Percentiles rank a stretch among this genome's conserved stretches.
phyloP scores from a whole-genome alignment of 1,284 basidiomycete genomes.

The Ustilago trichophora region DNA sequence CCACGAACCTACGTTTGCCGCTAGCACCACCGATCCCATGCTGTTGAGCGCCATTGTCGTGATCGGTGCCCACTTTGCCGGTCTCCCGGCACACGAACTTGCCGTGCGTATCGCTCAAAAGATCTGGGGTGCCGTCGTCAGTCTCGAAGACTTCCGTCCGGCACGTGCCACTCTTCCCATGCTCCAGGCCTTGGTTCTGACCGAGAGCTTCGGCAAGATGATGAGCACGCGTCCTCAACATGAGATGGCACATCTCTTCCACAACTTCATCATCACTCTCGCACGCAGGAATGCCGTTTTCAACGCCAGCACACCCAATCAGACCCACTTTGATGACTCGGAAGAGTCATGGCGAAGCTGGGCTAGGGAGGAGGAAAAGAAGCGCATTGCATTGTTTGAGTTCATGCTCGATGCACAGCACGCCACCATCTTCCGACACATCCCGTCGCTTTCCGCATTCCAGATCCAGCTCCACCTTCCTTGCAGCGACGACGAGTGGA shows the following conservation, averaged over 20 bases:
- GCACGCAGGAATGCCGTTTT: constrained; percentile 57
- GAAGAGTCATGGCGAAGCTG: constrained; percentile 53
- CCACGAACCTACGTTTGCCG: constrained; percentile 52
- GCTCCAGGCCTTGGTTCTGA: constrained; percentile 55
- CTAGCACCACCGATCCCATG: constrained; percentile 51
- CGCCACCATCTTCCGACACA: constrained; percentile 54
- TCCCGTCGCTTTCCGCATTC: constrained; percentile 50
- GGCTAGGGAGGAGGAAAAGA: constrained; percentile 57
- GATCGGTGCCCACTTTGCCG: constrained; percentile 54
- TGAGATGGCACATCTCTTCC: constrained; percentile 59
- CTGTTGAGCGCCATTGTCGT: constrained; percentile 54
- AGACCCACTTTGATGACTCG: constrained; percentile 29
- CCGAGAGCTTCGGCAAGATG: constrained; percentile 53
- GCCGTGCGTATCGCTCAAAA: constrained; percentile 52
- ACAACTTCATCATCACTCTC: constrained; percentile 55
- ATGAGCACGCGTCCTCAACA: constrained; percentile 56
- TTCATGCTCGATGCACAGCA: constrained; percentile 57
- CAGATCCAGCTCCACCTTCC: constrained; percentile 53
- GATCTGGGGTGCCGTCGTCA: constrained; percentile 55
- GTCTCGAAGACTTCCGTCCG: constrained; percentile 55
- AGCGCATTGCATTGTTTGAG: constrained; percentile 48
- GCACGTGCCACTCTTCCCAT: constrained; percentile 52
- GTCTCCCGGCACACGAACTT: constrained; percentile 46
- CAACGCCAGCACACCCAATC: constrained; percentile 28
- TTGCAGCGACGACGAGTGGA: constrained; percentile 51